Conservation (phyloP, 2,329 filamentous ascomycete species). For the Alternaria infectoria region DNA sequence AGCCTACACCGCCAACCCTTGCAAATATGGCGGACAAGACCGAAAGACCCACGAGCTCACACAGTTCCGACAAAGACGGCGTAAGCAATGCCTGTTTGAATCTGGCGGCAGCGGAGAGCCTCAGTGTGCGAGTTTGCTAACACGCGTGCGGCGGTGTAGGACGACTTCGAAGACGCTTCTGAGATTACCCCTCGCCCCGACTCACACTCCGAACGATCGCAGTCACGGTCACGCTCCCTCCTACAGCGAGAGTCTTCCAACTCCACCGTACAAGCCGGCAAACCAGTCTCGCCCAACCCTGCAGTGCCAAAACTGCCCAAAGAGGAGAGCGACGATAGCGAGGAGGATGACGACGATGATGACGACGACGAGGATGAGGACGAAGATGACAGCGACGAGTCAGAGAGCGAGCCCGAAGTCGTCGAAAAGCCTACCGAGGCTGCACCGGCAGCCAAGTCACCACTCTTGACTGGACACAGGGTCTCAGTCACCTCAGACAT, state of each 20-base stretch:
- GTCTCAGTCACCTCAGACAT: slow-evolving; percentile 63
- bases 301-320: slow-evolving; percentile 23
- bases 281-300: slow-evolving; percentile 28
- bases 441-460: slow-evolving; percentile 54
- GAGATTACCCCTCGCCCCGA: slow-evolving; percentile 58
- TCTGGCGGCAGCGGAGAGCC: not conserved
- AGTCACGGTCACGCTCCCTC: slow-evolving; percentile 62
- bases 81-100: slow-evolving; percentile 21
- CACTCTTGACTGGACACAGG: slow-evolving; percentile 59
- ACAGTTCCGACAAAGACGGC: slow-evolving; percentile 41
- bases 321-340: slow-evolving; percentile 18
- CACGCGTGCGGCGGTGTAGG: slow-evolving; percentile 54
- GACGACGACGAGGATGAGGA: slow-evolving; percentile 20
- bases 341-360: slow-evolving; percentile 13
- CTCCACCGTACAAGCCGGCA: slow-evolving; percentile 35
- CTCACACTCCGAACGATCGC: slow-evolving; percentile 49
- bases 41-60: slow-evolving; percentile 37
- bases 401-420: slow-evolving; percentile 12
- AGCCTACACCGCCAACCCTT: slow-evolving; percentile 15
- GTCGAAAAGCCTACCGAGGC: slow-evolving; percentile 19
- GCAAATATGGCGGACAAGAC: slow-evolving; percentile 31
- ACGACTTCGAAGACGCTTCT: slow-evolving; percentile 82
- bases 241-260: slow-evolving; percentile 43
- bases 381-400: slow-evolving; percentile 15
- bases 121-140: slow-evolving; percentile 17